A percentile compares a stretch with the other conserved stretches of the same genome.
phyloP scores from a whole-genome alignment of 2,329 filamentous ascomycete species.

The Dothiorella sarmentorum region DNA sequence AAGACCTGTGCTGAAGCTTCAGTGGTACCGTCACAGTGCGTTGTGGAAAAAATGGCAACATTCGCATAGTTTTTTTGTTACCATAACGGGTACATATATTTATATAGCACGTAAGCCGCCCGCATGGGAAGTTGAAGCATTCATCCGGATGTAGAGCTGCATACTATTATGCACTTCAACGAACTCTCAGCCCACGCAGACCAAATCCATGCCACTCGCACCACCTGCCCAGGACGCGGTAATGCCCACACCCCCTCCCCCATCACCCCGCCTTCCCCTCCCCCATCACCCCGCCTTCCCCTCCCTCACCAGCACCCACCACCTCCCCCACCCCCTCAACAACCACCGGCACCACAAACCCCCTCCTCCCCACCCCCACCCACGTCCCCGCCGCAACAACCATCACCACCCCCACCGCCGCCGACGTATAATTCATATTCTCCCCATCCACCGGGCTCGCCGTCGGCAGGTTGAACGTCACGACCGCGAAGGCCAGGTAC shows the following conservation, averaged over 20 bases:
- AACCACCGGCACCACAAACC: background rate
- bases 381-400: conserved; percentile 51
- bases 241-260: background rate
- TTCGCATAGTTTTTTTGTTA: too few relatives aligned
- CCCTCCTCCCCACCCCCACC: conserved; percentile 48
- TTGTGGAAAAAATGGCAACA: too few relatives aligned
- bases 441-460: conserved; percentile 49
- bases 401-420: conserved; percentile 54
- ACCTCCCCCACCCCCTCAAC: background rate
- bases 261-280: background rate
- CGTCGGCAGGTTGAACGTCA: conserved; percentile 57
- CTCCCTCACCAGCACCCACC: background rate
- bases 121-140: background rate
- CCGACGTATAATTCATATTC: conserved; percentile 59
- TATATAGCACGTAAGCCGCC: too few relatives aligned
- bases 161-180: too few relatives aligned
- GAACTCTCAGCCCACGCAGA: too few relatives aligned
- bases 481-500: conserved; percentile 52
- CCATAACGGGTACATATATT: too few relatives aligned
- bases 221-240: too few relatives aligned
- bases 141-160: too few relatives aligned
- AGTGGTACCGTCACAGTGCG: too few relatives aligned
- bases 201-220: too few relatives aligned
- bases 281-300: background rate
- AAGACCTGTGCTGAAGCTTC: too few relatives aligned